These are phyloP conservation scores for Sugiyamaella paludigena DNA, from an alignment of 1,139 yeast species.

Conservation along the genomic window DNA sequence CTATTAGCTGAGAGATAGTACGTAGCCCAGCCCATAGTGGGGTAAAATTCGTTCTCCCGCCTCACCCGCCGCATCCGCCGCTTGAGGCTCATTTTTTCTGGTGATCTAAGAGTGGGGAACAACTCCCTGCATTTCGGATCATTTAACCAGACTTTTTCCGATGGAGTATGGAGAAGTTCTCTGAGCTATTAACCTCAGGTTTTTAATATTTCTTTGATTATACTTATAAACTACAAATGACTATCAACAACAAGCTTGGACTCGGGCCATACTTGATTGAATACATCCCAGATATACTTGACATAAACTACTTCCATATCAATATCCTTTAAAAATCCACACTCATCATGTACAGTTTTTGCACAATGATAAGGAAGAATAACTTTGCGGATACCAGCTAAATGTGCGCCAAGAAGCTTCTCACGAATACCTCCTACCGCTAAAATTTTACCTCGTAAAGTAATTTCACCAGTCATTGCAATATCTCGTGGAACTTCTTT, in stretches of 20 bases:
- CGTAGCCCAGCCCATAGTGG: too few species aligned
- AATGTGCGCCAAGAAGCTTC: constrained; percentile 79
- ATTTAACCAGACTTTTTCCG: too few species aligned
- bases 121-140: too few species aligned
- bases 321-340: constrained; percentile 46
- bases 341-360: constrained; percentile 65
- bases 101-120: too few species aligned
- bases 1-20: too few species aligned
- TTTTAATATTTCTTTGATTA: too few species aligned
- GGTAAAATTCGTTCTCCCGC: too few species aligned
- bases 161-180: too few species aligned
- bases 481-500: constrained; percentile 63
- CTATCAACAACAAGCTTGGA: constrained; percentile 12
- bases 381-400: constrained; percentile 59
- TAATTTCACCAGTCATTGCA: constrained; percentile 95
- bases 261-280: constrained; percentile 58
- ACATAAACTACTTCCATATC: constrained; percentile 64
- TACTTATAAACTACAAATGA: constrained; percentile 9
- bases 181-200: too few species aligned
- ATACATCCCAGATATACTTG: constrained; percentile 74
- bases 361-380: constrained; percentile 73
- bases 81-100: too few species aligned
- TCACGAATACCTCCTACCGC: constrained; percentile 92
- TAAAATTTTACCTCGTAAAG: constrained; percentile 77
- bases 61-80: too few species aligned